Evolutionary conservation across 2,329 filamentous ascomycete species (phyloP).

Genomic region (Colletotrichum magnum): DNA sequence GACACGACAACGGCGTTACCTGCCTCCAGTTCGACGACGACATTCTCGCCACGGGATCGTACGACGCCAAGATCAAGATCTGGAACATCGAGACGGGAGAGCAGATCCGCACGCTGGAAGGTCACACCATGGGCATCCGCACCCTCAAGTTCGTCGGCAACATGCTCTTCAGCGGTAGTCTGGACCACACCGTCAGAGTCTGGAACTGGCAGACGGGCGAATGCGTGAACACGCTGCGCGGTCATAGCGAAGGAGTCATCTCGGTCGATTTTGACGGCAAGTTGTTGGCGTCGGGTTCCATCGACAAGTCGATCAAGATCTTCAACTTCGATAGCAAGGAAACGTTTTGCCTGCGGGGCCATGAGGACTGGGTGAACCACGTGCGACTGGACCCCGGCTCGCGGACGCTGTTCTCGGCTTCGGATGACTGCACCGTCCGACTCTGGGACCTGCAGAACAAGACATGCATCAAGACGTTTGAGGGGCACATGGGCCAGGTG

Average conservation of each 20-base stretch:
- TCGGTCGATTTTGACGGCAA: slow-evolving; percentile 89
- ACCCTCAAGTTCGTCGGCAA: slow-evolving; percentile 94
- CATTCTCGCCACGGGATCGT: slow-evolving; percentile 93
- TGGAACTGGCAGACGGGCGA: slow-evolving; percentile 98
- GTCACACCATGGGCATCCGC: slow-evolving; percentile 87
- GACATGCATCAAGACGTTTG: slow-evolving; percentile 80
- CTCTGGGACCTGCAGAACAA: slow-evolving; percentile 94
- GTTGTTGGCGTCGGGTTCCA: slow-evolving; percentile 88
- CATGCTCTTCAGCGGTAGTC: slow-evolving; percentile 90
- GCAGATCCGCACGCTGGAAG: slow-evolving; percentile 85
- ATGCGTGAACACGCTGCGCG: slow-evolving; percentile 84
- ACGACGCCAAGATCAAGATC: slow-evolving; percentile 94
- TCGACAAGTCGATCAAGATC: slow-evolving; percentile 90
- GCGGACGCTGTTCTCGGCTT: slow-evolving; percentile 91
- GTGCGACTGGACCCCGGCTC: slow-evolving; percentile 87
- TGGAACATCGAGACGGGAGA: slow-evolving; percentile 94
- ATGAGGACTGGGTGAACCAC: slow-evolving; percentile 97
- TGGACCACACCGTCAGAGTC: slow-evolving; percentile 89
- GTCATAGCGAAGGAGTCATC: slow-evolving; percentile 87
- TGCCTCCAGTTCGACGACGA: slow-evolving; percentile 81
- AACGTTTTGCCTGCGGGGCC: slow-evolving; percentile 84
- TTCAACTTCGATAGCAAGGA: slow-evolving; percentile 92
- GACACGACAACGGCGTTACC: slow-evolving; percentile 82
- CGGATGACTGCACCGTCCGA: slow-evolving; percentile 91
- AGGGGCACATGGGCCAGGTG: slow-evolving; percentile 94